phyloP scores from a whole-genome alignment of 2,329 filamentous ascomycete species.

The Talaromyces sp. region DNA sequence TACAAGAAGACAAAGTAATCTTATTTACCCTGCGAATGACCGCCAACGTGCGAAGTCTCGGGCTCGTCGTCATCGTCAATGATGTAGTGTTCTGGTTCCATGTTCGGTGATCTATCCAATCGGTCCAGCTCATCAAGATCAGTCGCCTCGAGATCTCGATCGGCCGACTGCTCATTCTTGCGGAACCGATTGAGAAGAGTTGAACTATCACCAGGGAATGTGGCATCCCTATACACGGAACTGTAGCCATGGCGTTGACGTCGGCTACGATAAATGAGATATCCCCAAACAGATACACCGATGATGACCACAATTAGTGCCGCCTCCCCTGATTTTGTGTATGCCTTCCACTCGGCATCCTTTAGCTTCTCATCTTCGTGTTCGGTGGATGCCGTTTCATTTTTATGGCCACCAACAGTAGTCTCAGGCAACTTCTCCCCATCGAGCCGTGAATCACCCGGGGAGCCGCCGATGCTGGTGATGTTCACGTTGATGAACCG shows the following conservation, averaged over 20 bases:
- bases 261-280: constrained; percentile 58
- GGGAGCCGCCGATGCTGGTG: constrained; percentile 74
- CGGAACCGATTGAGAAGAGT: constrained; percentile 48
- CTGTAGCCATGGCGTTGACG: constrained; percentile 42
- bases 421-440: constrained; percentile 77
- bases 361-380: constrained; percentile 71
- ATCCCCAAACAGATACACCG: constrained; percentile 70
- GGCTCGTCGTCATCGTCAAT: constrained; percentile 45
- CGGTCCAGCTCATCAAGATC: constrained; percentile 61
- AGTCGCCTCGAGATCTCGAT: constrained; percentile 54
- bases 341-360: constrained; percentile 82
- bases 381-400: constrained; percentile 59
- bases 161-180: constrained; percentile 24
- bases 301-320: constrained; percentile 77
- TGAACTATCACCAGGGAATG: constrained; percentile 16
- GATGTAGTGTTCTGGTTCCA: constrained; percentile 40
- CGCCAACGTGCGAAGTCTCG: not conserved
- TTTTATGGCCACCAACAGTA: constrained; percentile 69
- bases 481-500: constrained; percentile 94
- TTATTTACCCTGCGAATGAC: not conserved
- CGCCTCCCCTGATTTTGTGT: constrained; percentile 80
- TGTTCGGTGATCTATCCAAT: constrained; percentile 30
- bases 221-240: constrained; percentile 39
- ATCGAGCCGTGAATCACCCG: constrained; percentile 75
- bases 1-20: not conserved